Evolutionary conservation across 352 stramenopile species (phyloP), one percentile per base, ranked within the genome.

Genomic region (Aphanomyces invadans): DNA sequence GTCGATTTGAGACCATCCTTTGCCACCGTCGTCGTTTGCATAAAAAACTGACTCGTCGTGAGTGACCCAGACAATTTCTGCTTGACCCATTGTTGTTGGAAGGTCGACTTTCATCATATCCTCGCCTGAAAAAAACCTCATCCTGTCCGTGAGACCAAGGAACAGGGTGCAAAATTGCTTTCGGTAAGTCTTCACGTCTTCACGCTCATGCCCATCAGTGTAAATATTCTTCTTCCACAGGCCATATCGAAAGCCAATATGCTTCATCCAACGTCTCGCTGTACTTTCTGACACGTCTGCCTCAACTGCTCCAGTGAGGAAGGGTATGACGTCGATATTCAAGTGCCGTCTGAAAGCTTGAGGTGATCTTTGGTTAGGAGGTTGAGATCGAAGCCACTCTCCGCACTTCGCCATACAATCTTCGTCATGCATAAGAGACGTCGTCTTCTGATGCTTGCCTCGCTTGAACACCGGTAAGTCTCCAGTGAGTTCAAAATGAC

Each of bases 11-110:
- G 28, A 28, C 53, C 53, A 62, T 17, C 29, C 33, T 29, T 46
- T 62, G 29, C 31, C 31, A 10, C 53, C 53, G 21, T 62, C 53
- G 28, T 62, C 32, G 28, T 62, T 62, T 3, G 53, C 53, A 26
- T 62, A 62, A 31, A 46, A 62, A 7, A 62, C 32, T 9, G 53
- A 62, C 53, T 62, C 53, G 28, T 46, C 53, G 53, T 62, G 53
- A 7, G 53, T 62, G 29, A 62, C 12, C 53, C 53, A 62, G 2
- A 62, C 32, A 21, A 62, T 46, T 29, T 46, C 53, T 28, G 53
- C 7, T 31, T 46, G 10, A 36, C 33, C 25, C 17, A 25, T 15
- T 10, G 21, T 32, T 15, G 15, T 46, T 26, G 31, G 53, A 4
- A 19, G 19, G 5, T 57, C 49, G 15, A 57, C 23, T 10, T 17